A percentile compares a stretch with the other conserved stretches of the same genome.
These are phyloP conservation scores for Carex pumila DNA, from an alignment of 176 grass and related monocot genomes.

Conservation along the genomic window DNA sequence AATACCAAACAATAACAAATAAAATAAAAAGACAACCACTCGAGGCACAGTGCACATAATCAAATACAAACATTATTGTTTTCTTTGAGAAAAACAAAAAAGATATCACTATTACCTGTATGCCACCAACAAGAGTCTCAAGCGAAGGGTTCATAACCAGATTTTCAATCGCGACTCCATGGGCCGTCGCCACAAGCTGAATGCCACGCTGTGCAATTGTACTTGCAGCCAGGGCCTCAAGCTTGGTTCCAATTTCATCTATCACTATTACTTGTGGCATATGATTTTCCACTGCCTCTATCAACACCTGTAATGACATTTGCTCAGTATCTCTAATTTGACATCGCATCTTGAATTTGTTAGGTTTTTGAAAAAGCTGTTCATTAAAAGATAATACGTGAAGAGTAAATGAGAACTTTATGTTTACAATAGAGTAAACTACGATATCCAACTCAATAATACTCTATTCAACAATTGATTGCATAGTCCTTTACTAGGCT, in stretches of 20 bases:
- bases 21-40: background rate
- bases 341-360: background rate
- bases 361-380: background rate
- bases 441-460: background rate
- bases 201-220: constrained; percentile 93
- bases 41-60: background rate
- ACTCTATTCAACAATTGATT: background rate
- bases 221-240: constrained; percentile 83
- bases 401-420: too few species aligned
- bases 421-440: background rate
- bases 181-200: constrained; percentile 85
- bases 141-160: constrained; percentile 81
- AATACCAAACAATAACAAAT: background rate
- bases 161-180: constrained; percentile 90
- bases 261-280: constrained; percentile 96
- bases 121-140: constrained; percentile 79
- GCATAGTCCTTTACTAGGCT: background rate
- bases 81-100: background rate
- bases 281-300: constrained; percentile 97
- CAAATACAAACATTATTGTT: background rate
- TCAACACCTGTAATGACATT: constrained; percentile 46
- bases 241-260: constrained; percentile 91
- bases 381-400: background rate
- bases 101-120: constrained; percentile 45
- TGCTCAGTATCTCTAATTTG: background rate